Percentiles rank a stretch among this genome's conserved stretches.
Conservation (phyloP, 163 green algal species). For the Chlamydomonas reinhardtii region DNA sequence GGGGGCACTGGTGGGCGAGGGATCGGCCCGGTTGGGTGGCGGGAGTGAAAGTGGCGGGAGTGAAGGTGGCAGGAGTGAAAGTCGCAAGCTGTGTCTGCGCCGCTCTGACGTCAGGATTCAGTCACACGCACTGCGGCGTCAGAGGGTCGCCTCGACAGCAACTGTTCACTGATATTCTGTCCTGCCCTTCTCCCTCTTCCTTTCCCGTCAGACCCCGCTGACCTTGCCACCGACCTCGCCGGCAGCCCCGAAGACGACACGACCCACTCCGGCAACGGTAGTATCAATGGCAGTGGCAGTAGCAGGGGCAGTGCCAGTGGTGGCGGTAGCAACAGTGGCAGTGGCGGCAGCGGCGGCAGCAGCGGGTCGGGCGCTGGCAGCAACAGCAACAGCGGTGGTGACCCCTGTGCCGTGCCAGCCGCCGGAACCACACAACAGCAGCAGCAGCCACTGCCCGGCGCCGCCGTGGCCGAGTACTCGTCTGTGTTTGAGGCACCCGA, state of each 20-base stretch:
- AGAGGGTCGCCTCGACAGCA: no score
- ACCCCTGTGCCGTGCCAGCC: not conserved
- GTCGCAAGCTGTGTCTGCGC: no score
- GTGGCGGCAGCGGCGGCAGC: not conserved
- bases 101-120: no score
- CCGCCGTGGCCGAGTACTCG: constrained; percentile 4
- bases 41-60: no score
- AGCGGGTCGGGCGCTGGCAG: not conserved
- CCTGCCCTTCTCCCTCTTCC: no score
- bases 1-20: no score
- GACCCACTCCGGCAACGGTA: no score
- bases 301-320: not conserved
- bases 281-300: no score
- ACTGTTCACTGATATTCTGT: no score
- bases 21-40: not conserved
- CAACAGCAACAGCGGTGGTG: not conserved
- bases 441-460: not conserved
- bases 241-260: not conserved
- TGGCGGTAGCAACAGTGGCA: not conserved
- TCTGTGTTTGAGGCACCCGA: not conserved
- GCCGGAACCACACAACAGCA: no score
- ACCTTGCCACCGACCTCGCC: not conserved
- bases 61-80: no score
- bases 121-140: no score
- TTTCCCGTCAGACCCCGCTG: not conserved